These are phyloP conservation scores for Penicillium silybi DNA, from an alignment of 495 filamentous ascomycete genomes.

Conservation along the genomic window DNA sequence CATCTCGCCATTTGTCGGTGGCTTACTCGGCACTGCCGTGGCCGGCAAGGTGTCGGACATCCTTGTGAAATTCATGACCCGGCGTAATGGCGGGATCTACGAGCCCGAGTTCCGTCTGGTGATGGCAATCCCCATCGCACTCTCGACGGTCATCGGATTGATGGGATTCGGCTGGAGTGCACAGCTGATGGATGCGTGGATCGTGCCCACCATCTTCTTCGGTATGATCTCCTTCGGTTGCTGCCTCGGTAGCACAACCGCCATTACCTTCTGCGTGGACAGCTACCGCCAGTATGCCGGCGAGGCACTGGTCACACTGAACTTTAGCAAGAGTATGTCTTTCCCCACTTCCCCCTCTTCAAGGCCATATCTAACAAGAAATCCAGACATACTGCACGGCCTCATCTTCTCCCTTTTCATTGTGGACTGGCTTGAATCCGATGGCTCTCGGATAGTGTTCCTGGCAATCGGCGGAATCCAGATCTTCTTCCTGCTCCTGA, in stretches of 20 bases:
- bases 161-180: constrained; percentile 96
- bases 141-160: constrained; percentile 78
- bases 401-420: constrained; percentile 90
- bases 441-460: constrained; percentile 76
- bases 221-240: constrained; percentile 92
- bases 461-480: constrained; percentile 85
- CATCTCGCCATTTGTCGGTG: constrained; percentile 84
- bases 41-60: constrained; percentile 87
- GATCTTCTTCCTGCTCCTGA: constrained; percentile 64
- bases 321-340: constrained; percentile 79
- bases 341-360: not conserved
- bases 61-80: constrained; percentile 72
- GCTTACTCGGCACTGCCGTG: constrained; percentile 82
- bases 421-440: constrained; percentile 71
- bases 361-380: not conserved
- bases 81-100: constrained; percentile 87
- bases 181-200: constrained; percentile 69
- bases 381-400: constrained; percentile 75
- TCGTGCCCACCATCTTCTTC: constrained; percentile 91
- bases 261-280: constrained; percentile 93
- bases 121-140: constrained; percentile 78
- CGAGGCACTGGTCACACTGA: constrained; percentile 90
- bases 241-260: constrained; percentile 85
- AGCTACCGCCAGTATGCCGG: constrained; percentile 92
- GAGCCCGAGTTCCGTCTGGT: constrained; percentile 93